phyloP scores from a whole-genome alignment of 805 yeast genomes.

The Saturnispora silvae region DNA sequence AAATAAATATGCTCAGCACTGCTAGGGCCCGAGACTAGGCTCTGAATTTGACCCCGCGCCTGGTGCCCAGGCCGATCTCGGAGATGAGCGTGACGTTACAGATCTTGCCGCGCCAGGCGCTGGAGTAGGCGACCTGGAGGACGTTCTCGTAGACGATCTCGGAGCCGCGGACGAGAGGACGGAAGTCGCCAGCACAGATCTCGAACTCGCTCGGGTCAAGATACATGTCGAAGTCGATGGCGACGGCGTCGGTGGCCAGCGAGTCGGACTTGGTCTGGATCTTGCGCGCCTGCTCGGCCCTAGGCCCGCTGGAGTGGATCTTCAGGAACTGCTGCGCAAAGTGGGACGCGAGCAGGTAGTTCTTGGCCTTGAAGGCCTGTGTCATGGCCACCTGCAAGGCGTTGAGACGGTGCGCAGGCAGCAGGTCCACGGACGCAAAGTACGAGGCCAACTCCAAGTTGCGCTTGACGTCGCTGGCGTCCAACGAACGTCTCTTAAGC shows the following conservation, averaged over 20 bases:
- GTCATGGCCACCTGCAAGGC: conserved; percentile 94
- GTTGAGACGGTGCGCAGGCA: conserved; percentile 71
- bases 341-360: conserved; percentile 77
- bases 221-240: conserved; percentile 85
- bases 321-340: conserved; percentile 80
- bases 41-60: conserved; percentile 49
- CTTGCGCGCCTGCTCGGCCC: conserved; percentile 82
- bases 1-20: conserved; percentile 1
- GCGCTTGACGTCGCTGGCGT: conserved; percentile 62
- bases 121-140: conserved; percentile 81
- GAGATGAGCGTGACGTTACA: conserved; percentile 72
- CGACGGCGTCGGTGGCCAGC: conserved; percentile 74
- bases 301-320: conserved; percentile 59
- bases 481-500: conserved; percentile 73
- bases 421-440: conserved; percentile 77
- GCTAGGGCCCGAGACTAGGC: too few species aligned
- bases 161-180: conserved; percentile 79
- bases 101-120: conserved; percentile 64
- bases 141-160: conserved; percentile 66
- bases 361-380: conserved; percentile 80
- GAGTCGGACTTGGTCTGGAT: conserved; percentile 73
- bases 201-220: conserved; percentile 57
- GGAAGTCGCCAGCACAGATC: conserved; percentile 74
- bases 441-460: conserved; percentile 93
- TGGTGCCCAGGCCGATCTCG: conserved; percentile 80